Base-by-base conservation (phyloP, 352 stramenopile species). In the Pythium plurisporium region DNA sequence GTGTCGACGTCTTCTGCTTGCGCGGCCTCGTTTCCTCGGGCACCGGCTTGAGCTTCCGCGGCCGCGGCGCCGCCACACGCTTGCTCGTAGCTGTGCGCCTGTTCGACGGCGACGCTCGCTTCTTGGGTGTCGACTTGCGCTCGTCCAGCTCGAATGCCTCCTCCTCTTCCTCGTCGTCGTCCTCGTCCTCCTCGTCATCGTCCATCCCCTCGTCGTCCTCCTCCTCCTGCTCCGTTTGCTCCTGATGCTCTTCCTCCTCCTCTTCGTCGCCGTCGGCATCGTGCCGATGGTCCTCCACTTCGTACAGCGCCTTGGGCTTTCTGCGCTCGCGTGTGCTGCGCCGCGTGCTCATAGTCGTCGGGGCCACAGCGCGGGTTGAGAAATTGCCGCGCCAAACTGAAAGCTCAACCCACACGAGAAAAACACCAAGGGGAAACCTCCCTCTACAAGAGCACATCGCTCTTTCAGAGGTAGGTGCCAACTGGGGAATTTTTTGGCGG, bases 291-390 rank as follows among this genome's bases (percentile, higher is more conserved):
- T 88, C 74, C 47, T 82, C 71, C 47, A 89, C 78, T 52, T 86
- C 71, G 65, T 91, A 94, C 25, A 94, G 74, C 17, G 61, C 51
- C 62, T 77, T 87, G 26, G 83, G 83, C 67, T 76, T 79, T 47
- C 71, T 82, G 19, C 82, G 78, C 63, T 79, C 65, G 20, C 83
- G 83, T 25, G 68, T 82, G 55, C 81, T 79, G 40, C 83, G 78
- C 14, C 83, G 79, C 40, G 62, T 51, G 52, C 48, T 73, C 68
- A 83, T 84, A 12, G 31, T 37, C 20, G n/a, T 19, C 37, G 17
- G 3, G 17, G 14, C 20, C 4, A 10, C 14, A 48, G 25, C 30
- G 52, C 54, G 50, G 62, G 58, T 68, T 70, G 57, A 57, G 47
- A 72, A 51, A 69, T 49, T 58, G 46, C 7, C 37, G 55, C 55